A percentile compares a stretch with the other conserved stretches of the same genome.
Conservation (phyloP, 176 grass and related monocot species). For the Poa pratensis region DNA sequence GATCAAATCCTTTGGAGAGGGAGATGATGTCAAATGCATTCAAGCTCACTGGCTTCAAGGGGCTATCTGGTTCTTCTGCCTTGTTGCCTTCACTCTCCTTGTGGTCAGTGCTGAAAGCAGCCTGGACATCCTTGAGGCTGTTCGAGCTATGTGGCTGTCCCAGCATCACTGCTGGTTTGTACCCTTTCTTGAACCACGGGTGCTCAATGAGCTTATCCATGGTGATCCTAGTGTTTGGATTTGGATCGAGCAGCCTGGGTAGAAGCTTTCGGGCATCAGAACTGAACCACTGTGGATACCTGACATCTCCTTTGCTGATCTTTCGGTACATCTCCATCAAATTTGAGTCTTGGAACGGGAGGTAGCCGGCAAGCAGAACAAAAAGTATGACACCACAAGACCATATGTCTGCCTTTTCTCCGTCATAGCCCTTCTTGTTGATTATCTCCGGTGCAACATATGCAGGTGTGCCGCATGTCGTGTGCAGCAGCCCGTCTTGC, state of each 20-base stretch:
- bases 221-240: constrained; percentile 70
- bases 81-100: constrained; percentile 23
- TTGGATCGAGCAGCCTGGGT: constrained; percentile 73
- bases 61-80: constrained; percentile 28
- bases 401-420: constrained; percentile 92
- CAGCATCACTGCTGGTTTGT: constrained; percentile 53
- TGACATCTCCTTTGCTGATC: constrained; percentile 75
- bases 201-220: constrained; percentile 67
- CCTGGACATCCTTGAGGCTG: constrained; percentile 65
- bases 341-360: constrained; percentile 87
- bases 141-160: constrained; percentile 33
- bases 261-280: constrained; percentile 61
- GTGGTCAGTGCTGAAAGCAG: constrained; percentile 59
- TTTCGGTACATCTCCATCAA: constrained; percentile 93
- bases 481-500: constrained; percentile 81
- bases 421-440: constrained; percentile 86
- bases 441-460: constrained; percentile 91
- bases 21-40: constrained; percentile 97
- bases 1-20: constrained; percentile 79
- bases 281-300: constrained; percentile 73
- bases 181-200: constrained; percentile 85
- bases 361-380: constrained; percentile 77
- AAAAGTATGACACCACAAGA: constrained; percentile 90
- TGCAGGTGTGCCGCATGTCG: constrained; percentile 78
- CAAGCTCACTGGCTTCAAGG: constrained; percentile 71